These are phyloP conservation scores for Secale cereale DNA, from an alignment of 176 grass and related monocot species.

Conservation along the genomic window DNA sequence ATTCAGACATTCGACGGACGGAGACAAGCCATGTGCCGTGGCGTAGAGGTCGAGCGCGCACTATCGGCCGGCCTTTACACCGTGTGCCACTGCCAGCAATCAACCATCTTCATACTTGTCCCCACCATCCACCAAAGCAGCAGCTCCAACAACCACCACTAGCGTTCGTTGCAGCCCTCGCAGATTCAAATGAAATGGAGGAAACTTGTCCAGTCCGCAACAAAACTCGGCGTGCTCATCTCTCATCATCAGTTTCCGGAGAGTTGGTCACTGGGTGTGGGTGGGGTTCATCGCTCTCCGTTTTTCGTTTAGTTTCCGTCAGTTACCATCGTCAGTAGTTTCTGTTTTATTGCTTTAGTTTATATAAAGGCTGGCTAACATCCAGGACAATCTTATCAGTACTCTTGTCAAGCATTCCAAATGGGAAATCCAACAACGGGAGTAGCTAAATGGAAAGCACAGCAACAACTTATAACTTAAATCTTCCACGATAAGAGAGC, in stretches of 20 bases:
- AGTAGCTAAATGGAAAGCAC: background rate
- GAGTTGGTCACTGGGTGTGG: background rate
- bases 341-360: too few species aligned
- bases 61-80: conserved; percentile 31
- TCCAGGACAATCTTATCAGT: background rate
- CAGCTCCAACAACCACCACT: background rate
- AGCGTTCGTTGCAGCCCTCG: too few species aligned
- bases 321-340: background rate
- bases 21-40: conserved; percentile 54
- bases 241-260: background rate
- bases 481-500: conserved; percentile 25
- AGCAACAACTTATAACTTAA: conserved; percentile 25
- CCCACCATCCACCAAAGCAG: background rate
- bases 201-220: background rate
- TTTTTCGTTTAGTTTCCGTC: background rate
- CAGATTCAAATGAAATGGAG: background rate
- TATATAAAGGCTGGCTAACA: background rate
- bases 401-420: background rate
- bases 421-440: background rate
- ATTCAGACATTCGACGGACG: background rate
- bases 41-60: conserved; percentile 9
- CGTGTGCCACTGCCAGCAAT: background rate
- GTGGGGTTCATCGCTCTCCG: background rate
- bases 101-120: background rate
- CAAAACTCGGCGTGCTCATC: background rate